These are phyloP conservation scores for Arthrinium phaeospermum DNA, from an alignment of 2,329 filamentous ascomycete genomes.

Conservation along the genomic window DNA sequence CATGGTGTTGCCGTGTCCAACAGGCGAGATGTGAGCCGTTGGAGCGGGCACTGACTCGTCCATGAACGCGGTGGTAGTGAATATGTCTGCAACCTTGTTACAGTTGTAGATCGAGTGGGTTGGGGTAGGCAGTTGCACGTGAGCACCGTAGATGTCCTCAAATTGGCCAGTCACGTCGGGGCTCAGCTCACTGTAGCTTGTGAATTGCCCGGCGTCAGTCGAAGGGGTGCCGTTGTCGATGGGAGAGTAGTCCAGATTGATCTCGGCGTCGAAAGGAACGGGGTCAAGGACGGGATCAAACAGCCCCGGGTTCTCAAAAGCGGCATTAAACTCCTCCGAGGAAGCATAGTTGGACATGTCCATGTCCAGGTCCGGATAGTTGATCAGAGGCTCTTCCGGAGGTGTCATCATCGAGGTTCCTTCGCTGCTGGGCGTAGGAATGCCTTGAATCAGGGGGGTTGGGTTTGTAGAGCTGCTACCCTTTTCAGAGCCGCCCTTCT, in stretches of 20 bases:
- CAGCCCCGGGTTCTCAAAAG: conserved; percentile 31
- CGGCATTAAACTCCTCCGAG: conserved; percentile 52
- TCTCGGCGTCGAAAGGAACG: conserved; percentile 46
- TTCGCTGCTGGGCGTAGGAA: conserved; percentile 68
- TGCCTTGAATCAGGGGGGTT: conserved; percentile 64
- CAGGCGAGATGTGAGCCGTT: conserved; percentile 67
- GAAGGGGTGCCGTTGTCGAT: conserved; percentile 58
- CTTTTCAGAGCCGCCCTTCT: conserved; percentile 48
- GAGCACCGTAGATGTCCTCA: conserved; percentile 67
- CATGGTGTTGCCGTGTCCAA: conserved; percentile 71
- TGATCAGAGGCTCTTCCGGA: conserved; percentile 51
- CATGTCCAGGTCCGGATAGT: conserved; percentile 42
- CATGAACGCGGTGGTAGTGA: conserved; percentile 43
- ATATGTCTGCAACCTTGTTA: conserved; percentile 51
- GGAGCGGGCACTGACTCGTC: conserved; percentile 48
- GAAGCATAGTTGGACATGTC: conserved; percentile 57
- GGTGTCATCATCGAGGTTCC: conserved; percentile 64
- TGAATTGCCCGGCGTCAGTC: conserved; percentile 54
- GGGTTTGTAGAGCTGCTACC: conserved; percentile 54
- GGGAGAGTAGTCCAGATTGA: conserved; percentile 48
- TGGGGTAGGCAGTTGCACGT: conserved; percentile 61
- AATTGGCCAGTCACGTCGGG: conserved; percentile 66
- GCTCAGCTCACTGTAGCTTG: conserved; percentile 64
- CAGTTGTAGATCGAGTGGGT: conserved; percentile 45
- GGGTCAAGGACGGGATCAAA: conserved; percentile 45